A percentile compares a stretch with the other conserved stretches of the same genome.
Evolutionary conservation across 1,284 basidiomycete genomes (phyloP).

Genomic region (Porogramme epimiltina): DNA sequence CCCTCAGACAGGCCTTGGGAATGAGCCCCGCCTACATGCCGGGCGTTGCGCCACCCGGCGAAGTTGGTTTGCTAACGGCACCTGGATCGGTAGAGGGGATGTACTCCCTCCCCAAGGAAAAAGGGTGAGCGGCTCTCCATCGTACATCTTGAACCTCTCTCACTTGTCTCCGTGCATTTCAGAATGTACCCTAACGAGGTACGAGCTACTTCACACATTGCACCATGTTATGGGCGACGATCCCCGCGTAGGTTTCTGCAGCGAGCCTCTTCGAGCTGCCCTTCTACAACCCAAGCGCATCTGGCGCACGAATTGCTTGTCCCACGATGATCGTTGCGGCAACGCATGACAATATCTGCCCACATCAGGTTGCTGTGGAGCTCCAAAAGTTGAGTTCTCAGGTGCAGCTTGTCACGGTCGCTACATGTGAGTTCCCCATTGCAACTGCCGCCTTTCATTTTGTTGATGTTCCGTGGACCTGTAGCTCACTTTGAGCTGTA

Average conservation of each 20-base stretch:
- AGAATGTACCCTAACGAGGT: constrained; percentile 17
- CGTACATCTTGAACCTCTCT: neutral
- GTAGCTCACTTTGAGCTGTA: constrained; percentile 21
- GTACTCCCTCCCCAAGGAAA: neutral
- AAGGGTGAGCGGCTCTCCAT: constrained; percentile 1
- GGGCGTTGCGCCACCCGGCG: constrained; percentile 13
- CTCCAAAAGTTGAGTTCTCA: constrained; percentile 4
- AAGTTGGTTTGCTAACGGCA: constrained; percentile 11
- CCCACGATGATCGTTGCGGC: constrained; percentile 12
- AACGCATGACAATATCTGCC: constrained; percentile 14
- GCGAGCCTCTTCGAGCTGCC: constrained; percentile 18
- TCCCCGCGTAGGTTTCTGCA: constrained; percentile 11
- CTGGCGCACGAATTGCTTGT: constrained; percentile 11
- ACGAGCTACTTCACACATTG: neutral
- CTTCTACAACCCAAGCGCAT: constrained; percentile 12
- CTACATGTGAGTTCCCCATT: constrained; percentile 2
- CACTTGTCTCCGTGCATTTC: too few species aligned
- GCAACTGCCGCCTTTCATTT: neutral
- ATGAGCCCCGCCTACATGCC: constrained; percentile 39
- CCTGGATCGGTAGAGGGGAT: constrained; percentile 10
- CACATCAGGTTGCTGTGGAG: constrained; percentile 2
- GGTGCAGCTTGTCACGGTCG: constrained; percentile 8
- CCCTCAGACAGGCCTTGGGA: constrained; percentile 34
- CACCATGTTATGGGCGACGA: neutral
- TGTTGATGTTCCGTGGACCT: neutral